Evolutionary conservation across 164 flowering plant genomes (phyloP).

Genomic region (Vitis riparia): DNA sequence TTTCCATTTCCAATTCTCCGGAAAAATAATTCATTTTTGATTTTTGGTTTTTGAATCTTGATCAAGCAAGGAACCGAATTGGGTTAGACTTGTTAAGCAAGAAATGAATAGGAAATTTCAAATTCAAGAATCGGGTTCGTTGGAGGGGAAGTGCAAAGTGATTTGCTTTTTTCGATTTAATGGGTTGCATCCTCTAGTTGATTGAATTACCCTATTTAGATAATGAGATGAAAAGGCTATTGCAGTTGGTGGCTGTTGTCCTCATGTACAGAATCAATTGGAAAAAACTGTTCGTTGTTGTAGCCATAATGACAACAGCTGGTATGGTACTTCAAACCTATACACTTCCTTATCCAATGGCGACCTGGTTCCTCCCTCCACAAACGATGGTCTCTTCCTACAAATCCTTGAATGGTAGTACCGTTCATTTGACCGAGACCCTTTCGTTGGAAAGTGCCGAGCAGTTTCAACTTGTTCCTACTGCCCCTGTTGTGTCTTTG

Average conservation of each 20-base stretch:
- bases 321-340: slow-evolving; percentile 48
- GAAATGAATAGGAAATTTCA: too few relatives aligned
- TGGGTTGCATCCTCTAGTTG: too few relatives aligned
- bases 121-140: too few relatives aligned
- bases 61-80: too few relatives aligned
- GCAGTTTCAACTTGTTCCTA: slow-evolving; percentile 15
- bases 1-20: too few relatives aligned
- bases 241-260: slow-evolving; percentile 13
- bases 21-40: too few relatives aligned
- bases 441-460: slow-evolving; percentile 21
- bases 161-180: neutral
- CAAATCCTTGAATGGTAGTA: slow-evolving; percentile 20
- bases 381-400: slow-evolving; percentile 24
- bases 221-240: slow-evolving; percentile 36
- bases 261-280: slow-evolving; percentile 44
- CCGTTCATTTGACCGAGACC: slow-evolving; percentile 20
- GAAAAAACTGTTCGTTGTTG: slow-evolving; percentile 49
- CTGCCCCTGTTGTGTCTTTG: slow-evolving; percentile 23
- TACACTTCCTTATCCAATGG: slow-evolving; percentile 44
- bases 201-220: neutral
- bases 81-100: too few relatives aligned
- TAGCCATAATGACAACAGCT: slow-evolving; percentile 39
- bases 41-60: too few relatives aligned
- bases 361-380: slow-evolving; percentile 34
- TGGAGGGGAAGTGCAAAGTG: neutral